Evolutionary conservation across 2,329 filamentous ascomycete genomes (phyloP).

Genomic region (Triangularia verruculosa): DNA sequence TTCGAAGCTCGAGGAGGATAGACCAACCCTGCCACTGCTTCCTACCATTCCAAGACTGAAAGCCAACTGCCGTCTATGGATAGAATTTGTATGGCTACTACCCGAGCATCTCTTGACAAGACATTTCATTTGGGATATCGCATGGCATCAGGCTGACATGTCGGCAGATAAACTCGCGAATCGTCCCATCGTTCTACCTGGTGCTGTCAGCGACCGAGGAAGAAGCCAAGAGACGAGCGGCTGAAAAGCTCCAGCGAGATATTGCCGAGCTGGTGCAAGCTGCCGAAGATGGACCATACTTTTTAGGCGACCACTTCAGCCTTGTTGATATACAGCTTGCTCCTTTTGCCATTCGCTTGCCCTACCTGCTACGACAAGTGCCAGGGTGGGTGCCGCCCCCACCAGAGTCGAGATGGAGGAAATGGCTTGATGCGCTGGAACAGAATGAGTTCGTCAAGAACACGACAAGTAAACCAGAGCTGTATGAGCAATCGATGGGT

Average conservation of each 20-base stretch:
- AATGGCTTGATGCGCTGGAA: slow-evolving; percentile 70
- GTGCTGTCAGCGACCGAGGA: slow-evolving; percentile 64
- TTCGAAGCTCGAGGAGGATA: slow-evolving; percentile 66
- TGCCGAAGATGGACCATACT: slow-evolving; percentile 62
- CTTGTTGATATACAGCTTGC: slow-evolving; percentile 73
- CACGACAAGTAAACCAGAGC: slow-evolving; percentile 61
- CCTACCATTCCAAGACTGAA: slow-evolving; percentile 63
- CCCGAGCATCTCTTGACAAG: no score
- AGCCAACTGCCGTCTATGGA: slow-evolving; percentile 76
- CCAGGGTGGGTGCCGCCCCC: slow-evolving; percentile 64
- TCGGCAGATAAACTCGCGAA: slow-evolving; percentile 63
- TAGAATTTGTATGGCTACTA: slow-evolving; percentile 67
- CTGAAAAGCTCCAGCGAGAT: slow-evolving; percentile 60
- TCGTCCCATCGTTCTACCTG: slow-evolving; percentile 74
- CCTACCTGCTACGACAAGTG: slow-evolving; percentile 62
- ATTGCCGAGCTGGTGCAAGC: slow-evolving; percentile 54
- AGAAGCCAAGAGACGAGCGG: slow-evolving; percentile 48
- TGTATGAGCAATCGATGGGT: slow-evolving; percentile 57
- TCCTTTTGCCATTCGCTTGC: slow-evolving; percentile 68
- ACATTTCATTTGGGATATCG: no score
- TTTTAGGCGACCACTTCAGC: slow-evolving; percentile 51
- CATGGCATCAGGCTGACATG: no score
- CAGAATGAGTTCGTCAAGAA: slow-evolving; percentile 58
- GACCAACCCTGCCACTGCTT: slow-evolving; percentile 56
- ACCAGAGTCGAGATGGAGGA: slow-evolving; percentile 61